Evolutionary conservation across 495 filamentous ascomycete genomes (phyloP).

Genomic region (Trichoderma parareesei): DNA sequence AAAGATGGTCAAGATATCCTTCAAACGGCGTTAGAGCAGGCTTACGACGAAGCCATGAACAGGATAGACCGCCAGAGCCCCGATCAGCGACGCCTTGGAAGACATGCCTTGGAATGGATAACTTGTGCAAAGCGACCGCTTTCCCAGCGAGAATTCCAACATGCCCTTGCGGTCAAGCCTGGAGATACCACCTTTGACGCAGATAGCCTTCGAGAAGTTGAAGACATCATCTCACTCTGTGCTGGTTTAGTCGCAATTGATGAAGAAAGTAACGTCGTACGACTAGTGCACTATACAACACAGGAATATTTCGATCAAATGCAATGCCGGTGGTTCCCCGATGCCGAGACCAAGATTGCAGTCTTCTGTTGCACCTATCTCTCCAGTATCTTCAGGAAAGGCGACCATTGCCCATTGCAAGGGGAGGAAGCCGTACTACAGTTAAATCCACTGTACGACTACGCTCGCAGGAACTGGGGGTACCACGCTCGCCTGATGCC

Average conservation of each 20-base stretch:
- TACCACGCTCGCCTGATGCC: no score
- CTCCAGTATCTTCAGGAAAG: no score
- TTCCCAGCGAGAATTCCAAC: slow-evolving; percentile 33
- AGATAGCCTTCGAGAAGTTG: slow-evolving; percentile 28
- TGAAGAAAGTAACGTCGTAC: slow-evolving; percentile 35
- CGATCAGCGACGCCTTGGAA: slow-evolving; percentile 26
- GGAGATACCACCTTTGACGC: slow-evolving; percentile 26
- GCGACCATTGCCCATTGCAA: no score
- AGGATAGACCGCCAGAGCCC: slow-evolving; percentile 32
- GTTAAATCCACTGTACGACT: no score
- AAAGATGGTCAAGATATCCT: no score
- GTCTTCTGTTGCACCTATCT: slow-evolving; percentile 37
- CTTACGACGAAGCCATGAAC: slow-evolving; percentile 38
- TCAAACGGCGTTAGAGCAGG: slow-evolving; percentile 20
- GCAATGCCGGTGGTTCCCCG: slow-evolving; percentile 25
- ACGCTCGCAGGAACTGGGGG: no score
- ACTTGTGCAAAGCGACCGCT: slow-evolving; percentile 32
- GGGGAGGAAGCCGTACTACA: no score
- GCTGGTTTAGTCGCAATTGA: slow-evolving; percentile 46
- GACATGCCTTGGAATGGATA: slow-evolving; percentile 38
- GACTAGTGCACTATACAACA: slow-evolving; percentile 49
- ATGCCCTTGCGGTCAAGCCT: slow-evolving; percentile 37
- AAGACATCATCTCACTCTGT: slow-evolving; percentile 40
- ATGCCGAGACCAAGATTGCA: slow-evolving; percentile 29
- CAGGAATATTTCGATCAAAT: slow-evolving; percentile 43